These are phyloP conservation scores for Hypoxylon perforatum DNA, from an alignment of 495 filamentous ascomycete genomes.

Conservation along the genomic window DNA sequence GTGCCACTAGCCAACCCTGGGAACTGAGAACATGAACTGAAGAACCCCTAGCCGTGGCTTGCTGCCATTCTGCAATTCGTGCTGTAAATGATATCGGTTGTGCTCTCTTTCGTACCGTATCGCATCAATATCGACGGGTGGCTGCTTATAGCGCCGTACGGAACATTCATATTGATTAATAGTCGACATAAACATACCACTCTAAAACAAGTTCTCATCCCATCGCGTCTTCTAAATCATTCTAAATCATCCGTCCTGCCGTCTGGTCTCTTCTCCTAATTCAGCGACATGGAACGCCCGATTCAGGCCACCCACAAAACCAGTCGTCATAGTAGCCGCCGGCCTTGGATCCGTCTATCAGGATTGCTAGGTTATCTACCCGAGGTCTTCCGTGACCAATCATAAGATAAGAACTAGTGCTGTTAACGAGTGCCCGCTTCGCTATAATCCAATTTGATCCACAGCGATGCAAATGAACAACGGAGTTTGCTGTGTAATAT, in stretches of 20 bases:
- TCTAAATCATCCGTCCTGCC: no score
- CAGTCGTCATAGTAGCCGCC: constrained; percentile 20
- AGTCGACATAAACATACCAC: constrained; percentile 26
- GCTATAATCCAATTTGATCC: constrained; percentile 9
- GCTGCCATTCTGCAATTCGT: no score
- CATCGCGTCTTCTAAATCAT: not conserved
- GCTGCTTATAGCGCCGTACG: constrained; percentile 25
- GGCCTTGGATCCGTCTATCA: constrained; percentile 4
- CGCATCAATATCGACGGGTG: constrained; percentile 23
- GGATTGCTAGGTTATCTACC: constrained; percentile 18
- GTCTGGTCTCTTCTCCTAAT: not conserved
- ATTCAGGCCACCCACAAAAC: not conserved
- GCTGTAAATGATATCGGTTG: not conserved
- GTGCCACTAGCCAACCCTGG: no score
- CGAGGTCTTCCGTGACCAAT: constrained; percentile 26
- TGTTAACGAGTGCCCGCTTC: not conserved
- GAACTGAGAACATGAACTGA: no score
- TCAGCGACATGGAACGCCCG: not conserved
- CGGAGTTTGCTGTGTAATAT: not conserved
- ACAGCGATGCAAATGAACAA: not conserved
- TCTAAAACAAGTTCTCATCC: constrained; percentile 16
- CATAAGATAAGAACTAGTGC: not conserved
- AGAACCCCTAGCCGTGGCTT: no score
- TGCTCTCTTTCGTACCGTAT: constrained; percentile 5
- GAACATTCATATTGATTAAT: constrained; percentile 34